These are phyloP conservation scores for Trichoderma asperellum DNA, from an alignment of 2,329 filamentous ascomycete genomes.

Conservation along the genomic window DNA sequence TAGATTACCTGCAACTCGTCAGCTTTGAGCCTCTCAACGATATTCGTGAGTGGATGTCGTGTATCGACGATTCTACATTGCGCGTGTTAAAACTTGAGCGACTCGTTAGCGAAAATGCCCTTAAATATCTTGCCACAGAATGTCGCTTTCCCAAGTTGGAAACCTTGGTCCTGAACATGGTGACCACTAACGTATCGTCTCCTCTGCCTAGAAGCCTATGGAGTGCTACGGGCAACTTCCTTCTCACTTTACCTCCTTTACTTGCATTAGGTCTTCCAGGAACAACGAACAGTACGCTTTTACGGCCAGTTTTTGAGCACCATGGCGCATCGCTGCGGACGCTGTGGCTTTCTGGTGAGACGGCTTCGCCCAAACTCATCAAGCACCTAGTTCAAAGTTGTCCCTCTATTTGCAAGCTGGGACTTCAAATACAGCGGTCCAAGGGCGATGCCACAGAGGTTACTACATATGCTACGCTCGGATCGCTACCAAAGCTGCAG, in stretches of 20 bases:
- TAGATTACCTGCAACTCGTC: background rate
- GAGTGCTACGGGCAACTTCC: background rate
- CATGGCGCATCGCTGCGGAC: background rate
- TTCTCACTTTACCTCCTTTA: conserved; percentile 2
- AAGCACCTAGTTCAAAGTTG: background rate
- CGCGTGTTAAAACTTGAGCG: background rate
- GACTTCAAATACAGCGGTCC: background rate
- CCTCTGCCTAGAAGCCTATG: background rate
- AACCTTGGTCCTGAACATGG: background rate
- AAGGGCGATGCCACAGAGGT: conserved; percentile 1
- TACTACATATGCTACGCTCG: background rate
- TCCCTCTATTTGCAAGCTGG: background rate
- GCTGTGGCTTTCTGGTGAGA: background rate
- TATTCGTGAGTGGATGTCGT: background rate
- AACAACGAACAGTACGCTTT: background rate
- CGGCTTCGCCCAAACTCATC: background rate
- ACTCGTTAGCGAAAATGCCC: conserved; percentile 4
- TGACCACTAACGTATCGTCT: background rate
- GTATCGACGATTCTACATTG: background rate
- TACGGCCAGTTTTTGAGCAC: background rate
- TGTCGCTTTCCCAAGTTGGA: conserved; percentile 3
- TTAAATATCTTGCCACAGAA: background rate
- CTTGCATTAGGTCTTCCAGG: background rate
- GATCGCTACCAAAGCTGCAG: conserved; percentile 4
- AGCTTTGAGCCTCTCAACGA: background rate